phyloP scores from a whole-genome alignment of 2,329 filamentous ascomycete species.

The Diaporthe citriasiana region DNA sequence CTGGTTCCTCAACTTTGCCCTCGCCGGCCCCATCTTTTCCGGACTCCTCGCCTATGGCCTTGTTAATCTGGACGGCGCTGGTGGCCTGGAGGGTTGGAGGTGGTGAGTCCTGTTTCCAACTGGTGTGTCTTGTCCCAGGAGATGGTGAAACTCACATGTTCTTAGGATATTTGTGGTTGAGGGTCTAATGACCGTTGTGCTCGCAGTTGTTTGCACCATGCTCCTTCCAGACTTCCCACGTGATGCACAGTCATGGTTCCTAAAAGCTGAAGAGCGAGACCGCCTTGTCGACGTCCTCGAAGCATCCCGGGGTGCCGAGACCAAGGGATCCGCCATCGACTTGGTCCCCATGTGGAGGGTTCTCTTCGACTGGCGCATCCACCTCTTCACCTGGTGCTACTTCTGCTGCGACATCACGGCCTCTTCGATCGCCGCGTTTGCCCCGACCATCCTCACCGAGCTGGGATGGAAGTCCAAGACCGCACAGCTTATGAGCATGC shows the following conservation, averaged over 20 bases:
- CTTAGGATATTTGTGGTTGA: constrained; percentile 57
- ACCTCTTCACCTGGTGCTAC: constrained; percentile 49
- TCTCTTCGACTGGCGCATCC: constrained; percentile 49
- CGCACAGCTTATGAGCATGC: constrained; percentile 46
- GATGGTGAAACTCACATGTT: background rate
- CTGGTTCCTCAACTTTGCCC: constrained; percentile 55
- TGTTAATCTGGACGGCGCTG: constrained; percentile 55
- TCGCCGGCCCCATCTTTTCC: constrained; percentile 55
- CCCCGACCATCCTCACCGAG: constrained; percentile 41
- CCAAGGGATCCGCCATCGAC: constrained; percentile 46
- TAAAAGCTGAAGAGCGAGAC: constrained; percentile 46
- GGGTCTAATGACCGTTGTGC: constrained; percentile 47
- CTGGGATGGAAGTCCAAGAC: constrained; percentile 41
- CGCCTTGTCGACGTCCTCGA: constrained; percentile 46
- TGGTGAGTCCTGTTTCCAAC: constrained; percentile 48
- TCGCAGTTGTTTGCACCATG: constrained; percentile 44
- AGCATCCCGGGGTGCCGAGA: constrained; percentile 46
- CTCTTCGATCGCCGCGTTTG: constrained; percentile 46
- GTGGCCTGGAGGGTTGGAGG: constrained; percentile 57
- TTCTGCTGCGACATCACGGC: constrained; percentile 51
- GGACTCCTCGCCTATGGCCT: constrained; percentile 59
- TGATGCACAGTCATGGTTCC: constrained; percentile 49
- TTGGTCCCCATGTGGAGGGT: constrained; percentile 47
- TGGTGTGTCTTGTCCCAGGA: background rate
- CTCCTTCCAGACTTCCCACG: constrained; percentile 49